Base-by-base conservation (phyloP, 2,329 filamentous ascomycete genomes). In the Arthrobotrys sphaeroides region DNA sequence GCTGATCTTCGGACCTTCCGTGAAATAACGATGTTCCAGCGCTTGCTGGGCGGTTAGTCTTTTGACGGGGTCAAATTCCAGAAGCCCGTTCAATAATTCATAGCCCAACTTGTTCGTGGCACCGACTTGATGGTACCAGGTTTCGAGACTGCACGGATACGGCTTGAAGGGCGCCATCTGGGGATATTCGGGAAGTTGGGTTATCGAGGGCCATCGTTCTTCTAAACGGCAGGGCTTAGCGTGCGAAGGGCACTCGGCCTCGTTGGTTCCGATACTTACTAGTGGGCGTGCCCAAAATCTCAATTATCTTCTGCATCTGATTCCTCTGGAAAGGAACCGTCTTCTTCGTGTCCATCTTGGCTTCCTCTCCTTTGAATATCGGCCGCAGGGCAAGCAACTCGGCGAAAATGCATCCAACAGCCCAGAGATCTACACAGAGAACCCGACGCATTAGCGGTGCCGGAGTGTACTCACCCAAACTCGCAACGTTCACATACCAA, bases 311-410 rank as follows among this genome's bases (percentile, higher is more conserved):
- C 81, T 95, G 93, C 94, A 99, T 98, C 84, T 99, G 95, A 80
- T 97, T 97, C 12, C 94, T 89, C 83, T 99, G 95, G 79, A 99
- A 99, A 0, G 95, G 95, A 0, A 98, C 94, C 0, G 92, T 95
- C 84, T 98, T 98, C 83, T 99, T 99, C 79, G 88, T 92, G 83
- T 99, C 95, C 91, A 98, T 97, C 84, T 99, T 99, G 13, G 95
- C 95, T 83, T 99, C 95, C 81, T 99, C 95, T 0, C 95, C 95
- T 81, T 99, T 99, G 83, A 99, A 99, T 65, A 99, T 98, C 0
- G 95, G 95, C 0, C 94, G 88, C 2, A 99, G 84, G 0, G 92
- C 94, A 0, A 99, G 84, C 1, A 99, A 85, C 82, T 99, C 95
- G 1, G 95, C 95, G 81, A 99, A 98, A 80, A 99, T 99, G 82